Conservation (phyloP, 1,139 yeast genomes). For the Kazachstania sp. region DNA sequence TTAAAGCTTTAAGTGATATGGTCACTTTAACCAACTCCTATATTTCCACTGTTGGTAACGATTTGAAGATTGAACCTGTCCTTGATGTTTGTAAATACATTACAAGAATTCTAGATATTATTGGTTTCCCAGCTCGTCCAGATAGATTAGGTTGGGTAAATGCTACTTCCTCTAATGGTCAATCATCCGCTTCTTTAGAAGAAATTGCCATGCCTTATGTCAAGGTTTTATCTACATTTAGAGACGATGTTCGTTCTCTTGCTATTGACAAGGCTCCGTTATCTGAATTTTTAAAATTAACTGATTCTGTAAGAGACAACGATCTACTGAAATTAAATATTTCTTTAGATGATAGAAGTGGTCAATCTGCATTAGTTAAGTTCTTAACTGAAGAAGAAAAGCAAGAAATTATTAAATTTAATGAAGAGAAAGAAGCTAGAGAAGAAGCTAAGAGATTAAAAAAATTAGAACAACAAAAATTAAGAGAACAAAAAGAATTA, state of each 20-base stretch:
- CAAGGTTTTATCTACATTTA: conserved; percentile 64
- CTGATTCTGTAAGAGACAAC: conserved; percentile 51
- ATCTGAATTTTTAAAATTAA: conserved; percentile 46
- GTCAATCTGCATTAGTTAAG: conserved; percentile 64
- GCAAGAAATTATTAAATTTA: conserved; percentile 48
- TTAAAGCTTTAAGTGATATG: conserved; percentile 57
- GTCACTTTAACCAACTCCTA: conserved; percentile 67
- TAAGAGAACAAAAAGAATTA: conserved; percentile 50
- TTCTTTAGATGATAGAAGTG: conserved; percentile 80
- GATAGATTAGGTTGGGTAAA: conserved; percentile 79
- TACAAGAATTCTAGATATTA: conserved; percentile 55
- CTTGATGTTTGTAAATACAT: conserved; percentile 58
- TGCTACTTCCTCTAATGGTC: conserved; percentile 18
- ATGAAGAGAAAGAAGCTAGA: conserved; percentile 51
- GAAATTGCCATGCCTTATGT: conserved; percentile 73
- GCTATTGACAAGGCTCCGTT: conserved; percentile 62
- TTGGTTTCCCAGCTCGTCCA: conserved; percentile 66
- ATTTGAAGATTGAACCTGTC: conserved; percentile 58
- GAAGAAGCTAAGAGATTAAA: conserved; percentile 43
- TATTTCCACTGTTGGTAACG: conserved; percentile 44
- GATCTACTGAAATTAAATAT: conserved; percentile 71
- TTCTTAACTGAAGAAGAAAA: conserved; percentile 65
- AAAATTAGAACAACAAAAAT: conserved; percentile 36
- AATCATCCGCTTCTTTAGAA: conserved; percentile 39
- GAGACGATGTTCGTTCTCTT: conserved; percentile 67